Evolutionary conservation across 768 basidiomycete genomes (phyloP).

Genomic region (Mycena alexandri): DNA sequence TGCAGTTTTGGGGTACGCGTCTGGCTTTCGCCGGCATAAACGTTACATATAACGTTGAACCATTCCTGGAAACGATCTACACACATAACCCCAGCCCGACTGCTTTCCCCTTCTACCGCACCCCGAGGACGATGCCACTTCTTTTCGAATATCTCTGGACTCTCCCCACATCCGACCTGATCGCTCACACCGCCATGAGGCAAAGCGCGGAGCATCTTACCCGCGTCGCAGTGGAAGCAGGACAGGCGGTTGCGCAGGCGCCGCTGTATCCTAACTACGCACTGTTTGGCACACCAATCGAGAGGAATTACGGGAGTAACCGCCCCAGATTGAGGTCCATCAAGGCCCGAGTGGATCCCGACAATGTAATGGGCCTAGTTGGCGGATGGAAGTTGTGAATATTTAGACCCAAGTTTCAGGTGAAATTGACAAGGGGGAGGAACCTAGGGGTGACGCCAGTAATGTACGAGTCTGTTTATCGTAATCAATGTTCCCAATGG

Average conservation of each 20-base stretch:
- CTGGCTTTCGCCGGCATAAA: slow-evolving; percentile 48
- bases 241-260: slow-evolving; percentile 48
- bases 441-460: no score
- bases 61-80: slow-evolving; percentile 59
- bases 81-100: slow-evolving; percentile 52
- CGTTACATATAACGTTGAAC: slow-evolving; percentile 65
- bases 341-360: slow-evolving; percentile 55
- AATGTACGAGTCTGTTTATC: no score
- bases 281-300: slow-evolving; percentile 52
- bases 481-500: no score
- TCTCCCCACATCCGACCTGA: slow-evolving; percentile 31
- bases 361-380: no score
- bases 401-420: no score
- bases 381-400: slow-evolving; percentile 62
- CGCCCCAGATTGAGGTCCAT: slow-evolving; percentile 47
- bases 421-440: no score
- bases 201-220: slow-evolving; percentile 44
- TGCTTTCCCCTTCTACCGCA: slow-evolving; percentile 58
- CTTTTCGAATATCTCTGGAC: slow-evolving; percentile 46
- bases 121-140: slow-evolving; percentile 43
- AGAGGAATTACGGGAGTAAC: slow-evolving; percentile 55
- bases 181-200: slow-evolving; percentile 46
- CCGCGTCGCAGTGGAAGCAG: slow-evolving; percentile 39
- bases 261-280: slow-evolving; percentile 62
- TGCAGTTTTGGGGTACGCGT: slow-evolving; percentile 62